These are phyloP conservation scores for Wickerhamomyces xylosicus DNA, from an alignment of 805 yeast genomes.

Conservation along the genomic window DNA sequence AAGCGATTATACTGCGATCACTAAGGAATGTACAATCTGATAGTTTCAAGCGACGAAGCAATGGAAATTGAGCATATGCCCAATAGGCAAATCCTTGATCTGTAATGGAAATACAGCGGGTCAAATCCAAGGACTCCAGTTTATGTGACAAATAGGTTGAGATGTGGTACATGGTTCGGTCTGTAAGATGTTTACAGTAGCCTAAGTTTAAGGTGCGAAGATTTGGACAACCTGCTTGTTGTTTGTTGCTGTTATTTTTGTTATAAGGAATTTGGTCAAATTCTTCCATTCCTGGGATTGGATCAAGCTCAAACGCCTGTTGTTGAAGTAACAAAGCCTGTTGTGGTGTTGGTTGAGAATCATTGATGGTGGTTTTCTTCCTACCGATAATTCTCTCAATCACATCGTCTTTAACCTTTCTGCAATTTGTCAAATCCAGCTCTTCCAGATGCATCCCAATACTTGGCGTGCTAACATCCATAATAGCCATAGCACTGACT, in stretches of 20 bases:
- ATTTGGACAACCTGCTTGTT: slow-evolving; percentile 44
- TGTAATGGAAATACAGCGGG: slow-evolving; percentile 71
- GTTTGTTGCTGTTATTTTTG: not conserved
- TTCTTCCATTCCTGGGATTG: slow-evolving; percentile 22
- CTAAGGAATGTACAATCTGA: slow-evolving; percentile 69
- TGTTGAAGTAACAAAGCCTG: not conserved
- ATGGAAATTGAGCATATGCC: slow-evolving; percentile 46
- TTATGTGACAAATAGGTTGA: slow-evolving; percentile 47
- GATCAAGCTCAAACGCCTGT: slow-evolving; percentile 11
- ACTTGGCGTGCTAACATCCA: slow-evolving; percentile 61
- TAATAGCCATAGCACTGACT: slow-evolving; percentile 69
- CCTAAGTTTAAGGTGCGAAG: slow-evolving; percentile 46
- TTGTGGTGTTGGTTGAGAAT: not conserved
- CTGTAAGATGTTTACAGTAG: slow-evolving; percentile 72
- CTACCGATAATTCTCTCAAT: slow-evolving; percentile 60
- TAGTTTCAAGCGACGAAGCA: slow-evolving; percentile 39
- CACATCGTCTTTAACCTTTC: slow-evolving; percentile 65
- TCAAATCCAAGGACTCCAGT: slow-evolving; percentile 46
- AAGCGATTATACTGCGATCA: slow-evolving; percentile 50
- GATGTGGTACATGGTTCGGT: slow-evolving; percentile 52
- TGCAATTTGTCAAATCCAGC: slow-evolving; percentile 60
- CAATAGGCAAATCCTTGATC: slow-evolving; percentile 64
- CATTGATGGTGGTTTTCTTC: slow-evolving; percentile 15
- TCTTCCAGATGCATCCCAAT: slow-evolving; percentile 50
- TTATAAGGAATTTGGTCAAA: slow-evolving; percentile 8